phyloP scores from a whole-genome alignment of 2,329 filamentous ascomycete species.

The Drechmeria coniospora region DNA sequence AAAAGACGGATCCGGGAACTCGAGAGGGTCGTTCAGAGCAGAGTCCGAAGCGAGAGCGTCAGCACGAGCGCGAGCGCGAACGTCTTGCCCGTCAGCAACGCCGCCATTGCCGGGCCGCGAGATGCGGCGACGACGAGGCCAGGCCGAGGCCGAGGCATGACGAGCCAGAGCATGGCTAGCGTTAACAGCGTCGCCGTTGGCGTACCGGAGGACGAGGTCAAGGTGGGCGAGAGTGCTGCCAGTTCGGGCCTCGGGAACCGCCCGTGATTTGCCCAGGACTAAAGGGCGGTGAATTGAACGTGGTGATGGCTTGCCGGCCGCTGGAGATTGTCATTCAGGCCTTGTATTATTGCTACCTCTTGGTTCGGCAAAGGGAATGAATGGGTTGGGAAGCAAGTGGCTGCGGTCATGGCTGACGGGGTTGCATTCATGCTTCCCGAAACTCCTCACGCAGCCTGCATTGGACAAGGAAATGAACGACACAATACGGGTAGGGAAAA shows the following conservation, averaged over 20 bases:
- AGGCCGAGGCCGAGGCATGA: constrained; percentile 27
- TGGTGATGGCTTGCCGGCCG: neutral
- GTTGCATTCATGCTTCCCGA: too few species aligned
- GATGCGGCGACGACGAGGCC: constrained; percentile 16
- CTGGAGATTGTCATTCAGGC: too few species aligned
- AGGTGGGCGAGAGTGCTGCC: constrained; percentile 46
- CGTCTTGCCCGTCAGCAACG: constrained; percentile 19
- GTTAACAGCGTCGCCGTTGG: constrained; percentile 34
- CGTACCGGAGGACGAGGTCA: constrained; percentile 43
- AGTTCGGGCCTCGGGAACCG: constrained; percentile 20
- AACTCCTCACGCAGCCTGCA: too few species aligned
- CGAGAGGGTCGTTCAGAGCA: constrained; percentile 37
- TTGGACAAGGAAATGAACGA: too few species aligned
- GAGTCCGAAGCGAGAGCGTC: constrained; percentile 34
- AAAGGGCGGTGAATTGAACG: neutral
- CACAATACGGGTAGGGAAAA: too few species aligned
- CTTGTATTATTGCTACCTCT: too few species aligned
- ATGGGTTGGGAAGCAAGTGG: too few species aligned
- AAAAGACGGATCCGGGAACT: constrained; percentile 47
- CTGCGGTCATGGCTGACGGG: too few species aligned
- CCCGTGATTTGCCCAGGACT: constrained; percentile 3
- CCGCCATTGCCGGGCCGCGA: constrained; percentile 30
- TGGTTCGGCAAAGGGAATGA: too few species aligned
- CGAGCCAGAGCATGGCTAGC: constrained; percentile 28
- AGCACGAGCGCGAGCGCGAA: constrained; percentile 37